These are phyloP conservation scores for Malassezia yamatoensis DNA, from an alignment of 1,284 basidiomycete species.

Conservation along the genomic window DNA sequence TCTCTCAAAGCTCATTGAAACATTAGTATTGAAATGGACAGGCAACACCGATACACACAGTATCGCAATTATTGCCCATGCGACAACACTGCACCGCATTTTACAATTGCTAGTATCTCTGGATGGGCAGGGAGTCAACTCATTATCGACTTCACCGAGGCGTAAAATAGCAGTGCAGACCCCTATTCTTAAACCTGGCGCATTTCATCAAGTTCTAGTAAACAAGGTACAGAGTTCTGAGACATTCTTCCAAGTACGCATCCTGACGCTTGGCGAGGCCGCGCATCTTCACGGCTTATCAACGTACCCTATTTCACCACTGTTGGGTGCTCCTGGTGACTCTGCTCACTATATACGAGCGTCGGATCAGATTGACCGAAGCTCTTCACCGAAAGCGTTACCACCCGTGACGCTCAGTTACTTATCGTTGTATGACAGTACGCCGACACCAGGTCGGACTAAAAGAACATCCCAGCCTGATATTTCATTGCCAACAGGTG, in stretches of 20 bases:
- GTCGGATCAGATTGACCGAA: not conserved
- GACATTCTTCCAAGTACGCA: not conserved
- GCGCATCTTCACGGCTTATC: constrained; percentile 1
- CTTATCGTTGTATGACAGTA: not conserved
- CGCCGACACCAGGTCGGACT: not conserved
- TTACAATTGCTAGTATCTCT: constrained; percentile 4
- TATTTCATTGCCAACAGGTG: too few relatives aligned
- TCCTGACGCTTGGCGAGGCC: constrained; percentile 11
- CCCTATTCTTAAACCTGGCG: not conserved
- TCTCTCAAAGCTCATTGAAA: not conserved
- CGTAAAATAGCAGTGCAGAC: not conserved
- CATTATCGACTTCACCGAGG: not conserved
- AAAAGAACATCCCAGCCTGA: too few relatives aligned
- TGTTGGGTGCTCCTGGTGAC: not conserved
- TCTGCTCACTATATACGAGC: not conserved
- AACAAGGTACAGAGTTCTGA: not conserved
- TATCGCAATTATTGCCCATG: not conserved
- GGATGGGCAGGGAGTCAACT: not conserved
- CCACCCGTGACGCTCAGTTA: not conserved
- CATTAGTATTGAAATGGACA: not conserved
- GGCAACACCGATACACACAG: too few relatives aligned
- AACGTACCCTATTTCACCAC: not conserved
- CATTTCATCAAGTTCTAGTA: constrained; percentile 6
- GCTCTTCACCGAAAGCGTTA: not conserved
- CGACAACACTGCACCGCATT: not conserved